Evolutionary conservation across 2,329 filamentous ascomycete genomes (phyloP), one percentile per base, ranked within the genome.

Genomic region (Juglanconis juglandina): DNA sequence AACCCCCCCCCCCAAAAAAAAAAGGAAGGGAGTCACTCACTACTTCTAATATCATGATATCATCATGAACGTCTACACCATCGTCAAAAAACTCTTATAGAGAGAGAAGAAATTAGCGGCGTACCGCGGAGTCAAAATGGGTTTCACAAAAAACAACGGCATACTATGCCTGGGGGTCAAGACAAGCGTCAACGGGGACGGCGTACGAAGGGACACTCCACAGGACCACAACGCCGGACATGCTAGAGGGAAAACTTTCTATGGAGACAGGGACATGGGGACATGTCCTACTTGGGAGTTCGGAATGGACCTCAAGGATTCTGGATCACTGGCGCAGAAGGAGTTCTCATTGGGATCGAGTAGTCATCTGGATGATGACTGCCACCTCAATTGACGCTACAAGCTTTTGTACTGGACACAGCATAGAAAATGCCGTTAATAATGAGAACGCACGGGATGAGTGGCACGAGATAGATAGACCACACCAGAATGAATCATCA

Each of bases 51-150:
- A 34, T n/a, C 30, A 44, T 54, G 39, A 35, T 14, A 17, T 34
- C 2, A 13, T 33, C 13, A 34, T 39, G 11, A n/a, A n/a, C n/a
- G n/a, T n/a, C 35, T 37, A 30, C 34, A 52, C 32, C 34, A 9
- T 42, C 32, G 49, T 53, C 55, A 24, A 59, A 48, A 17, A 42
- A 59, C 41, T n/a, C n/a, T n/a, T n/a, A n/a, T n/a, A n/a, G n/a
- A n/a, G n/a, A n/a, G n/a, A n/a, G n/a, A n/a, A 33, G 51, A 55
- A 51, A 51, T 33, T 24, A 50, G 39, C 9, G 58, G 52, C 44
- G 51, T 56, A 51, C 51, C 17, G 33, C 50, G 52, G 34, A 52
- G 30, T 48, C 50, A 46, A 33, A n/a, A n/a, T n/a, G n/a, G n/a
- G n/a, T 46, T 59, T n/a, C 7, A 44, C 17, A n/a, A 42, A 35